Base-by-base conservation (phyloP, 2,329 filamentous ascomycete genomes). In the Plenodomus biglobosus region DNA sequence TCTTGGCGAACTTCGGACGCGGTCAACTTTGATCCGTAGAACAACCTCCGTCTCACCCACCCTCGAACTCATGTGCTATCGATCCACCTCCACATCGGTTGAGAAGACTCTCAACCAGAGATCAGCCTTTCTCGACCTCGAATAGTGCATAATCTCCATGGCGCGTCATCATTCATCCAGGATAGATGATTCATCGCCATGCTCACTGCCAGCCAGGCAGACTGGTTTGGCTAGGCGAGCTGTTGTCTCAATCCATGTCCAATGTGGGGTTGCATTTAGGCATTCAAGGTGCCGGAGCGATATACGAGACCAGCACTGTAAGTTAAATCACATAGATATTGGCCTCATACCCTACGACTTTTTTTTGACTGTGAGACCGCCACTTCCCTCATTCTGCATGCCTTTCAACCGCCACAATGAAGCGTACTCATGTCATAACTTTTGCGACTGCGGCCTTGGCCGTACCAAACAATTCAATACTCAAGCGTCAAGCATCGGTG, bases 401-500 rank as follows among this genome's bases (percentile, higher is more conserved):
- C 8, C 27, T 32, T 15, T 15, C 13, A 11, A 11, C 13, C 15
- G 13, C 27, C 27, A 32, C 8, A 11, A 32, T 32, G 27, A 32
- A 24, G 10, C 5, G 5, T 15, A 32, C 13, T 32, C 6, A 6
- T 15, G 6, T 32, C 15, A 10, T 15, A 3, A 32, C 27, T 11
- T 32, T 32, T 32, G 27, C 27, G 27, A 15, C 6, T 10, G 27
- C 11, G 27, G 27, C 27, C 13, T 10, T 7, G 8, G 27, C 6
- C 13, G 27, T 15, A 32, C 13, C 27, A 32, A 15, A 3, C 6
- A 11, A 32, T 32, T 8, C 27, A 3, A 15, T 32, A 7, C 27
- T 32, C 8, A 11, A 15, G 8, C 56, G 61, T 20, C 61, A 66
- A 52, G 42, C 58, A 3, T 56, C 58, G 2, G 60, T 55, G 8